Evolutionary conservation across 345 rosid species (phyloP), one percentile per base, ranked within the genome.

Genomic region (Sonneratia caseolaris): DNA sequence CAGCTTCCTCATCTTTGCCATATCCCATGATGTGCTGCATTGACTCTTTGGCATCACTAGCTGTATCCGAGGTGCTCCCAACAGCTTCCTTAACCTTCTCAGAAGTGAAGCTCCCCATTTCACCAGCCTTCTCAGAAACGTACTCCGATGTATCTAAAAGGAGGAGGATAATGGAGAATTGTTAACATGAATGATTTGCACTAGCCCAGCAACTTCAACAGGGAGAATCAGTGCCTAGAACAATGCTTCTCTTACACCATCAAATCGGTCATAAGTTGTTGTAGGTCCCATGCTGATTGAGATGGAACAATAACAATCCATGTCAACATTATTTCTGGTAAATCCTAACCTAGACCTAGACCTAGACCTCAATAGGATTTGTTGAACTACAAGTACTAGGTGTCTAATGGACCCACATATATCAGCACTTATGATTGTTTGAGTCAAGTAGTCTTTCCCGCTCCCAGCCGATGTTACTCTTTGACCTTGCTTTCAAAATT

Each of bases 71-170:
- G 62, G 79, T 84, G 74, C 51, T 69, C 61, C 51, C 62, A 14
- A 22, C 13, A 13, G 74, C 21, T 67, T 71, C 65, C 15, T 43
- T 74, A 0, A 48, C 74, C 45, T 69, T 74, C 37, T 71, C 71
- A 0, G 68, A 64, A 27, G 82, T 76, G 43, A 36, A 24, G 38
- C 82, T 77, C 61, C 73, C 80, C 0, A 61, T 66, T 57, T 69
- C n/a, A 3, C 75, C 71, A 0, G 79, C 80, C 56, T 80, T 81
- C 13, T 82, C 68, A 10, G 79, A 76, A 49, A 78, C 82, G 70
- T 70, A 81, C 21, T 65, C 51, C 9, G 86, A 74, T 16, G 76
- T 62, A 5, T 68, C 81, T 82, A 75, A 64, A n/a, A 72, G 40
- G 47, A 0, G 35, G 64, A 24, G 10, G 57, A 45, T 4, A 72